These are phyloP conservation scores for Ceratobasidium sp. DNA, from an alignment of 1,284 basidiomycete species.

Conservation along the genomic window DNA sequence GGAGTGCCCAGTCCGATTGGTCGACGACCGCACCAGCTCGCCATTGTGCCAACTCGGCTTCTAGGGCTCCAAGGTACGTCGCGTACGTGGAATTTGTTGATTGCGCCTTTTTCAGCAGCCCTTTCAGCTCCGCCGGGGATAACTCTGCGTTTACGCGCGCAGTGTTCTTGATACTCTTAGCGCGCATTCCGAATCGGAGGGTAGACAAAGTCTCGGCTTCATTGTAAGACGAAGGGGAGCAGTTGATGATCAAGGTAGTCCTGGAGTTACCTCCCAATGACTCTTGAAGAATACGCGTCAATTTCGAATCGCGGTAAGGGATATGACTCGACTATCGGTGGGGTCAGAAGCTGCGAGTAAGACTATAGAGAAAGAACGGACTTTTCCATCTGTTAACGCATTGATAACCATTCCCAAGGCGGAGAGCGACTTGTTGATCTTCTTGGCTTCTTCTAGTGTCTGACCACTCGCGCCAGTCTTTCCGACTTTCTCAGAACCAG, in stretches of 20 bases:
- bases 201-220: constrained; percentile 97
- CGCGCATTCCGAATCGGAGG: constrained; percentile 96
- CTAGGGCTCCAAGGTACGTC: constrained; percentile 86
- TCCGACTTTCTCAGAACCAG: constrained; percentile 98
- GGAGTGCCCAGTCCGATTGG: constrained; percentile 79
- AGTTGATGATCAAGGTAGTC: constrained; percentile 99
- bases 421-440: constrained; percentile 98
- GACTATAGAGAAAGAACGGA: constrained; percentile 50
- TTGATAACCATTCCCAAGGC: constrained; percentile 99
- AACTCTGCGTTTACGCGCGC: constrained; percentile 98
- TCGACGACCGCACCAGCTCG: constrained; percentile 86
- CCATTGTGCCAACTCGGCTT: constrained; percentile 92
- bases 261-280: constrained; percentile 98
- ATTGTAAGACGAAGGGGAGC: constrained; percentile 96
- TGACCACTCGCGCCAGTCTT: constrained; percentile 99
- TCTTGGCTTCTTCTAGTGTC: constrained; percentile 99
- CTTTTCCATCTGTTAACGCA: constrained; percentile 94
- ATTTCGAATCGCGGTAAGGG: constrained; percentile 98
- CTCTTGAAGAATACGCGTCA: constrained; percentile 99
- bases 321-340: constrained; percentile 84
- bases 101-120: constrained; percentile 87
- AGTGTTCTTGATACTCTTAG: constrained; percentile 99
- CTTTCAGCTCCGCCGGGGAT: constrained; percentile 94
- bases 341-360: not conserved
- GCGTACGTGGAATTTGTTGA: constrained; percentile 82